phyloP scores from a whole-genome alignment of 75 land plant species.

The Ceratopteris richardii region DNA sequence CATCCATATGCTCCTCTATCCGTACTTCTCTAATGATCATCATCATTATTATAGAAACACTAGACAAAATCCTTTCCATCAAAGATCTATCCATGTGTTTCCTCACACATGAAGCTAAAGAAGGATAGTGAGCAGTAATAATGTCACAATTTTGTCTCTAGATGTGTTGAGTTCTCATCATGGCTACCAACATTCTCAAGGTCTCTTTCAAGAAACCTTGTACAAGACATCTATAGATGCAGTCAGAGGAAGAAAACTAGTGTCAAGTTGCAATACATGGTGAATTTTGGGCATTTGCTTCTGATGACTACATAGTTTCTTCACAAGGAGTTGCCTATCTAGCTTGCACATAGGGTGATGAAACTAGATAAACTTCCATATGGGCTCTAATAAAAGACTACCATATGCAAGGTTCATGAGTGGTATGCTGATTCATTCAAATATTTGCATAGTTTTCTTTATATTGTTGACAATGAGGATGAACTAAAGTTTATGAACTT shows the following conservation, averaged over 20 bases:
- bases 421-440: no score
- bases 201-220: slow-evolving; percentile 41
- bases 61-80: no score
- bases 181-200: slow-evolving; percentile 17
- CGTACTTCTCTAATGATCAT: no score
- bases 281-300: slow-evolving; percentile 76
- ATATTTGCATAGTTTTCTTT: no score
- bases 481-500: no score
- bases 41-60: no score
- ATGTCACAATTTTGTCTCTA: no score
- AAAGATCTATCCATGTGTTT: no score
- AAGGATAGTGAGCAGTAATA: no score
- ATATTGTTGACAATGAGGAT: no score
- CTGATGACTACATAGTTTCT: slow-evolving; percentile 80
- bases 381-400: slow-evolving; percentile 73
- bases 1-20: no score
- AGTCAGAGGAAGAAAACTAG: slow-evolving; percentile 80
- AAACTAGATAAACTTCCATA: slow-evolving; percentile 81
- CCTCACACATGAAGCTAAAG: no score
- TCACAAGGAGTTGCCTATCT: slow-evolving; percentile 84
- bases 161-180: background rate
- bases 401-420: slow-evolving; percentile 77
- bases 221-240: slow-evolving; percentile 70
- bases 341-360: slow-evolving; percentile 76
- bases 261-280: slow-evolving; percentile 83